Percentiles rank a stretch among this genome's conserved stretches.
phyloP scores from a whole-genome alignment of 73 alveolate species.

The Loxodes magnus region DNA sequence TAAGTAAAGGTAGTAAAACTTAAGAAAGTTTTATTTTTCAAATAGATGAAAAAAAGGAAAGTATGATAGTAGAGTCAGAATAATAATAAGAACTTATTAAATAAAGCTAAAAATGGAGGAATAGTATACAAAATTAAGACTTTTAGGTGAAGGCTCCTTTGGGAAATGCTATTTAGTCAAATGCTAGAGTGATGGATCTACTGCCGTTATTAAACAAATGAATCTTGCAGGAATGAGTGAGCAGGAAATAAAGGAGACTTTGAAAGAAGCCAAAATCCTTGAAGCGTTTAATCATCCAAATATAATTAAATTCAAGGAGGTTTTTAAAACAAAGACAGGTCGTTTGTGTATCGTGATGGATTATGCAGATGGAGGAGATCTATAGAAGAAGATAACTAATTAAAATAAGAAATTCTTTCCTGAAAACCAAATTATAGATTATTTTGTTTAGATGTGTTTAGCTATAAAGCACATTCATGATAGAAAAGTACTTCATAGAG shows the following conservation, averaged over 20 bases:
- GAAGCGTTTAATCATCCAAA: slow-evolving; percentile 84
- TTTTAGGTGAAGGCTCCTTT: slow-evolving; percentile 88
- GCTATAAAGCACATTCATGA: slow-evolving; percentile 93
- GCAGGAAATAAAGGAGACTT: slow-evolving; percentile 71
- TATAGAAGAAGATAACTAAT: slow-evolving; percentile 34
- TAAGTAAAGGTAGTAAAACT: too few species aligned
- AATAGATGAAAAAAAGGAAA: too few species aligned
- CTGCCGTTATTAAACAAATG: slow-evolving; percentile 79
- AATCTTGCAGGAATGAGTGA: slow-evolving; percentile 63
- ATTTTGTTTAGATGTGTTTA: slow-evolving; percentile 83
- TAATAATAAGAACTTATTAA: too few species aligned
- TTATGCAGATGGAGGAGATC: slow-evolving; percentile 78
- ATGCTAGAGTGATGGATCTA: slow-evolving; percentile 49
- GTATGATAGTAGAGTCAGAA: too few species aligned
- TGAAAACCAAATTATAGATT: slow-evolving; percentile 77
- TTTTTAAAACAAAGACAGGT: slow-evolving; percentile 73
- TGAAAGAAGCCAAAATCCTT: slow-evolving; percentile 79
- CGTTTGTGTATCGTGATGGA: slow-evolving; percentile 74
- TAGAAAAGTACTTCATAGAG: slow-evolving; percentile 80
- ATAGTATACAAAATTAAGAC: slow-evolving; percentile 55
- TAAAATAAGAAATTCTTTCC: slow-evolving; percentile 41
- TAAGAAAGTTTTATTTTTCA: too few species aligned
- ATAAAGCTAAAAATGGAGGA: slow-evolving; percentile 29
- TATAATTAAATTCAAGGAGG: slow-evolving; percentile 79
- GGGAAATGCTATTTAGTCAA: slow-evolving; percentile 87